Evolutionary conservation across 139 green algal genomes (phyloP).

Genomic region (Trebouxia sp.): DNA sequence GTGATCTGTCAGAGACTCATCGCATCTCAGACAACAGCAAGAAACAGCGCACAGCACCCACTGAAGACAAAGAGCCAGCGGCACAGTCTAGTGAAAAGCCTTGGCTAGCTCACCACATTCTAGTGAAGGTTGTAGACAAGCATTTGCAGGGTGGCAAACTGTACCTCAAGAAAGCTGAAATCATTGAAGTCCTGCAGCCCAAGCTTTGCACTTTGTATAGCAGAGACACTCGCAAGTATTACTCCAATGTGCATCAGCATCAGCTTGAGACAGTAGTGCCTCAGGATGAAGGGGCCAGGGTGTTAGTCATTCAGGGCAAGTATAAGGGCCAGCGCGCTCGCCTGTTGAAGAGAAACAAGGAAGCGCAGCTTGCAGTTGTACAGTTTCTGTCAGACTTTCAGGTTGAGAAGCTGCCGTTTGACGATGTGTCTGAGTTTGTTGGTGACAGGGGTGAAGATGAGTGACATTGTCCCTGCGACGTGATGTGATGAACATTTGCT

Average conservation of each 20-base stretch:
- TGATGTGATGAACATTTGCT: no score
- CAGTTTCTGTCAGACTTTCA: constrained; percentile 61
- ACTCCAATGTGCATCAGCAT: constrained; percentile 39
- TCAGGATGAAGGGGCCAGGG: constrained; percentile 48
- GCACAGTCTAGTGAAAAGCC: not conserved
- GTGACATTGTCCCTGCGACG: no score
- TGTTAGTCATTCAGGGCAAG: constrained; percentile 65
- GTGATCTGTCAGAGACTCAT: constrained; percentile 23
- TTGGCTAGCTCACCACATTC: constrained; percentile 61
- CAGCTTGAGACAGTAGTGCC: constrained; percentile 81
- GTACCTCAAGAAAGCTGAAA: constrained; percentile 73
- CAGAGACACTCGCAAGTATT: constrained; percentile 42
- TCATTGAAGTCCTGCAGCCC: constrained; percentile 67
- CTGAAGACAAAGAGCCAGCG: not conserved
- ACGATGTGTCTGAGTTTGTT: constrained; percentile 63
- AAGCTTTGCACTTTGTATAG: constrained; percentile 53
- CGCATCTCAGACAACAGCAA: not conserved
- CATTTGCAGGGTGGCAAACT: constrained; percentile 49
- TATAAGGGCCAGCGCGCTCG: constrained; percentile 51
- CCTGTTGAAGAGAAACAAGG: constrained; percentile 50
- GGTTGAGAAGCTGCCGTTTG: constrained; percentile 62
- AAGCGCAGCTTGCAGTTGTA: constrained; percentile 53
- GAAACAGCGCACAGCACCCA: not conserved
- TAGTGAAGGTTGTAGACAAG: constrained; percentile 68
- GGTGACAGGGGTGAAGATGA: constrained; percentile 40